Evolutionary conservation across 2,329 filamentous ascomycete genomes (phyloP).

Genomic region (Cercospora canescens): DNA sequence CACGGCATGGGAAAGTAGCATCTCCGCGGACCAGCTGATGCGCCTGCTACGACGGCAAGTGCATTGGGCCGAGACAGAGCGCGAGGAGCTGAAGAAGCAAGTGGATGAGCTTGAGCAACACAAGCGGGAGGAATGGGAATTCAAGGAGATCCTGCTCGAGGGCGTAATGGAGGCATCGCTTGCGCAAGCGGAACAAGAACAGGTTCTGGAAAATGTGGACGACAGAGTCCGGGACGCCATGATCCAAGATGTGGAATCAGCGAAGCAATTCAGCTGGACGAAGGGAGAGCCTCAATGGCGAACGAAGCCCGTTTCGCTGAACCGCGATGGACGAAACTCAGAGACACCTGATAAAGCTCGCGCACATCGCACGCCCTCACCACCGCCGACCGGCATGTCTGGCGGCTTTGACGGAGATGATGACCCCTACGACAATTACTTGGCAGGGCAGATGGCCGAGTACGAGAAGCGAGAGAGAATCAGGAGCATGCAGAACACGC

Average conservation of each 20-base stretch:
- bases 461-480: conserved; percentile 31
- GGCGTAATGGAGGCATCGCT: conserved; percentile 72
- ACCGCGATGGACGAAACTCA: conserved; percentile 9
- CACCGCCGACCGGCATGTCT: conserved; percentile 32
- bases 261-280: conserved; percentile 35
- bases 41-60: conserved; percentile 63
- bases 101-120: conserved; percentile 65
- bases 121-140: conserved; percentile 72
- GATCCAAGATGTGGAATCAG: conserved; percentile 39
- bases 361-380: conserved; percentile 25
- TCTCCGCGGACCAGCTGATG: conserved; percentile 68
- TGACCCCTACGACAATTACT: conserved; percentile 37
- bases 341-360: conserved; percentile 7
- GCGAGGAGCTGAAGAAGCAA: conserved; percentile 63
- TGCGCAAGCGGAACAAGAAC: conserved; percentile 43
- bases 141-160: conserved; percentile 77
- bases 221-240: conserved; percentile 37
- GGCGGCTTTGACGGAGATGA: conserved; percentile 36
- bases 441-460: conserved; percentile 31
- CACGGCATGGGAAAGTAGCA: conserved; percentile 62
- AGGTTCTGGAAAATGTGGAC: conserved; percentile 37
- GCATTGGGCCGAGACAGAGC: conserved; percentile 70
- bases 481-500: conserved; percentile 28
- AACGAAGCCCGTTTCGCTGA: conserved; percentile 7
- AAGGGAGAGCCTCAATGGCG: conserved; percentile 28